Percentiles rank a stretch among this genome's conserved stretches.
Conservation (phyloP, 768 basidiomycete species). For the Suillus plorans region DNA sequence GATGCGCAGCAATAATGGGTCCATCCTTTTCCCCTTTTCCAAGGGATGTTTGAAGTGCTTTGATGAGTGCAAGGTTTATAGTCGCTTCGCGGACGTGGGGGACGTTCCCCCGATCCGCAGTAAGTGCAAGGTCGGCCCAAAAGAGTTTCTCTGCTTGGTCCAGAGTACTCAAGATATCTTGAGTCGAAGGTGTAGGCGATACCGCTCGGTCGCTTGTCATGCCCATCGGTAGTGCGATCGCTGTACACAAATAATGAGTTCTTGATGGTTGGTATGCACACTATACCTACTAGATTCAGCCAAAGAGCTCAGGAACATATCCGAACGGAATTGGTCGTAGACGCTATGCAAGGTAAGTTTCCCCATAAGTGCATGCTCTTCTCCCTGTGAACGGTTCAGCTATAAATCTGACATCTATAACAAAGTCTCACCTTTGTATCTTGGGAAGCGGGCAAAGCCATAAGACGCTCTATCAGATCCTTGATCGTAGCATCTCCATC, state of each 20-base stretch:
- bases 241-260: conserved; percentile 38
- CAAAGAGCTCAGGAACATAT: conserved; percentile 89
- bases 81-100: conserved; percentile 73
- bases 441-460: conserved; percentile 53
- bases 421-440: conserved; percentile 51
- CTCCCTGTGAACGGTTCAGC: conserved; percentile 48
- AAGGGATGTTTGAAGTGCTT: conserved; percentile 78
- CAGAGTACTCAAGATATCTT: conserved; percentile 61
- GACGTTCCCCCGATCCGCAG: conserved; percentile 59
- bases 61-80: conserved; percentile 66
- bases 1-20: conserved; percentile 55
- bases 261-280: not conserved
- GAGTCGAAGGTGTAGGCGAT: conserved; percentile 43
- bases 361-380: conserved; percentile 73
- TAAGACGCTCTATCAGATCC: conserved; percentile 55
- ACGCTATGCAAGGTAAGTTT: conserved; percentile 77
- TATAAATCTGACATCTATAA: not conserved
- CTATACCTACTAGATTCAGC: conserved; percentile 81
- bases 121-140: conserved; percentile 59
- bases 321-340: conserved; percentile 74
- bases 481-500: conserved; percentile 53
- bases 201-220: conserved; percentile 49
- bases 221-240: conserved; percentile 82
- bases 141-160: conserved; percentile 69
- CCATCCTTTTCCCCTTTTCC: conserved; percentile 54